phyloP scores from a whole-genome alignment of 768 basidiomycete species.

The Dictyophora rubrovolvata region DNA sequence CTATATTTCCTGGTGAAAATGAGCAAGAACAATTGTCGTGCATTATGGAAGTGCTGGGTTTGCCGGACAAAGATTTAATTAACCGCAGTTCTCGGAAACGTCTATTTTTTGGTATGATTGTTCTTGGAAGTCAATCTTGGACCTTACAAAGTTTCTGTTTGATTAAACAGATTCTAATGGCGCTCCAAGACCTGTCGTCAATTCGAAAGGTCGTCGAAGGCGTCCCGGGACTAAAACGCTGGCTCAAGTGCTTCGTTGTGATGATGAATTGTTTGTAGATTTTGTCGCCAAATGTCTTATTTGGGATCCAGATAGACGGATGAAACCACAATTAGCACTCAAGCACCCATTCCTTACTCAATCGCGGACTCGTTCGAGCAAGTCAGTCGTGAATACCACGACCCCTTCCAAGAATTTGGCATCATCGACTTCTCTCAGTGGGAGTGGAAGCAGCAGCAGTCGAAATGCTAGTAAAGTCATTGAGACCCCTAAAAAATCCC shows the following conservation, averaged over 20 bases:
- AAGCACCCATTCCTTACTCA: slow-evolving; percentile 82
- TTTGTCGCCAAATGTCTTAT: slow-evolving; percentile 95
- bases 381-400: slow-evolving; percentile 26
- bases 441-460: slow-evolving; percentile 25
- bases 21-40: slow-evolving; percentile 97
- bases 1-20: slow-evolving; percentile 98
- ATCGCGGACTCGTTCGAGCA: slow-evolving; percentile 41
- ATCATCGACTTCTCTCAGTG: slow-evolving; percentile 40
- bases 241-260: slow-evolving; percentile 78
- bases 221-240: slow-evolving; percentile 88
- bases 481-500: slow-evolving; percentile 79
- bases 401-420: slow-evolving; percentile 41
- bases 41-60: slow-evolving; percentile 97
- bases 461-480: slow-evolving; percentile 41
- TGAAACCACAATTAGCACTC: slow-evolving; percentile 89
- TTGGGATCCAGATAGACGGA: slow-evolving; percentile 94
- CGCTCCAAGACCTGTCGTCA: slow-evolving; percentile 85
- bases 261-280: slow-evolving; percentile 93
- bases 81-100: slow-evolving; percentile 90
- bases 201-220: slow-evolving; percentile 90
- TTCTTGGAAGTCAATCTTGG: neutral
- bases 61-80: slow-evolving; percentile 91
- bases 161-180: slow-evolving; percentile 70
- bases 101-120: slow-evolving; percentile 80
- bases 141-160: neutral